A percentile compares a stretch with the other conserved stretches of the same genome.
phyloP scores from a whole-genome alignment of 179 eudicot genomes.

The Kewa caespitosa region DNA sequence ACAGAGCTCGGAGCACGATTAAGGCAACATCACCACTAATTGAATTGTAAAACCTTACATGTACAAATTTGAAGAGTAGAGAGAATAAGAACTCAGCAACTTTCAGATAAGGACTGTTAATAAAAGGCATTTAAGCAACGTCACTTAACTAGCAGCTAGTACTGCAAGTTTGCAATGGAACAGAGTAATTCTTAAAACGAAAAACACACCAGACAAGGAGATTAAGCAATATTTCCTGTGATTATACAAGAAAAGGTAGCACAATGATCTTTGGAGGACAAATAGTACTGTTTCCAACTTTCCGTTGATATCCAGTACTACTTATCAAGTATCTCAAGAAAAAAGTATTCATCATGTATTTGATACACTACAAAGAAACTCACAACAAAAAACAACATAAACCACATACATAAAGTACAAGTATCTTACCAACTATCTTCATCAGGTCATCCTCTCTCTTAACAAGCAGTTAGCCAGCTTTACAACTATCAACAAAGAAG shows the following conservation, averaged over 20 bases:
- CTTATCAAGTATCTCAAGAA: too few species aligned
- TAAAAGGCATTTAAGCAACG: too few species aligned
- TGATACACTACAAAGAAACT: not conserved
- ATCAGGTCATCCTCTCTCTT: not conserved
- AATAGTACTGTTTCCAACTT: not conserved
- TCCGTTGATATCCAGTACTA: not conserved
- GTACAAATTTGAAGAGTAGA: not conserved
- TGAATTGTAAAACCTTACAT: not conserved
- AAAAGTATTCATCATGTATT: not conserved
- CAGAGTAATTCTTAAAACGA: not conserved
- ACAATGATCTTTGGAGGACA: not conserved
- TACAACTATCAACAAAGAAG: not conserved
- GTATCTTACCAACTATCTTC: constrained; percentile 15
- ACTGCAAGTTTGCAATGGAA: too few species aligned
- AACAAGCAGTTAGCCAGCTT: not conserved
- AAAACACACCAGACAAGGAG: not conserved
- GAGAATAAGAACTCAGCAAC: not conserved
- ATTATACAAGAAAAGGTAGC: not conserved
- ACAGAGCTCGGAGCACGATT: not conserved
- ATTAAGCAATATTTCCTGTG: not conserved
- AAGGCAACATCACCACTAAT: not conserved
- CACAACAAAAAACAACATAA: constrained; percentile 9
- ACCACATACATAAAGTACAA: constrained; percentile 2
- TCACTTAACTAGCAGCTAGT: too few species aligned
- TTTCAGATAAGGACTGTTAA: too few species aligned